Base-by-base conservation (phyloP, 176 grass and related monocot genomes). In the Chloris gayana region DNA sequence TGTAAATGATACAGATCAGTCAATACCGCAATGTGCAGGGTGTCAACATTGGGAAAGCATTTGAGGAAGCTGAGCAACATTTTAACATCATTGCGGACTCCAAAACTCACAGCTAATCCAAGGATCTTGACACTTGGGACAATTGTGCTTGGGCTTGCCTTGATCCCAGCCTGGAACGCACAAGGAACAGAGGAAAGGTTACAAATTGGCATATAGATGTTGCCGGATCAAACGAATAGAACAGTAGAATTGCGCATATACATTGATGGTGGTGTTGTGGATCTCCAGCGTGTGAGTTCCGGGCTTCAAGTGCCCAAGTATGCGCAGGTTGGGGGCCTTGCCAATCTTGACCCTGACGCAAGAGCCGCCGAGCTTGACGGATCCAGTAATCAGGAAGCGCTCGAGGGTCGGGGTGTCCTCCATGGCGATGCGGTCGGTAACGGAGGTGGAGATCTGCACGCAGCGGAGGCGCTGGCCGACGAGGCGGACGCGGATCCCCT, bases 321-420 rank as follows among this genome's bases (percentile, higher is more conserved):
- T 15, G 13, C n/a, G 41, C 41, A 82, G 56, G 0, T 27, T 82
- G 29, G 80, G 69, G 57, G 68, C 80, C 35, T 34, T 38, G 9
- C 18, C 34, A 35, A 35, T 35, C 34, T 35, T 35, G 34, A 35
- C 34, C 34, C 34, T 35, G 34, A 35, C 34, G 14, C 41, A 73
- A 31, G 42, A 73, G 31, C 58, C 69, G 3, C 17, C 46, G 17
- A 5, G 34, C 5, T 69, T 18, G 19, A 10, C 9, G 3, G 22
- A 33, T 0, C 1, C 30, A 30, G 15, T n/a, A 0, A 80, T 8
- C 24, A 70, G 12, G 65, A 84, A 53, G 21, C 82, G 73, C 22
- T 84, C 34, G 21, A 81, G 38, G 14, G 12, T 18, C 4, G 38
- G 38, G 54, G 51, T 15, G 38, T 62, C 29, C 38, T 72, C 67